These are phyloP conservation scores for Tolypocladium nubicola DNA, from an alignment of 2,329 filamentous ascomycete species.

Conservation along the genomic window DNA sequence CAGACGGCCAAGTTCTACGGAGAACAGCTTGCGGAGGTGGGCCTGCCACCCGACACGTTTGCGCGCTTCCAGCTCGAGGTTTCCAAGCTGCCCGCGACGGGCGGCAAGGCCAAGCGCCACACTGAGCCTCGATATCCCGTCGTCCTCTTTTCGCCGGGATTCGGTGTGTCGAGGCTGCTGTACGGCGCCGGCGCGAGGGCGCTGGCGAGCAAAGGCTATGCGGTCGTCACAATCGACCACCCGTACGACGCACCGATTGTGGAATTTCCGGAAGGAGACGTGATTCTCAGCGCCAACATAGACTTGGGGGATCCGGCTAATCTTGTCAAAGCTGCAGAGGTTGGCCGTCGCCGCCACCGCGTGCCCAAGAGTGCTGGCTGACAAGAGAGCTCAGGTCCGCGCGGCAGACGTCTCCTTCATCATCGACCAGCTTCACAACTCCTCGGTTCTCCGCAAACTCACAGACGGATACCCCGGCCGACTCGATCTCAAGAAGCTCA, in stretches of 20 bases:
- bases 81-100: background rate
- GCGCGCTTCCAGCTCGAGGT: background rate
- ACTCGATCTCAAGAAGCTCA: constrained; percentile 6
- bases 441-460: constrained; percentile 1
- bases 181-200: constrained; percentile 28
- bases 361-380: background rate
- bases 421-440: constrained; percentile 16
- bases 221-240: constrained; percentile 35
- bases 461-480: background rate
- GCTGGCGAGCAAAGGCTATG: constrained; percentile 32
- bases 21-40: background rate
- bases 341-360: background rate
- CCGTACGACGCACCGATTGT: constrained; percentile 30
- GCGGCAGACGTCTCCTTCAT: constrained; percentile 22
- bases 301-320: constrained; percentile 2
- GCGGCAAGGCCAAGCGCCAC: background rate
- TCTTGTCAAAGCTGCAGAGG: background rate
- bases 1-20: constrained; percentile 2
- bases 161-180: constrained; percentile 23
- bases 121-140: constrained; percentile 10
- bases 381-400: constrained; percentile 11
- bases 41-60: background rate
- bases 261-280: constrained; percentile 28
- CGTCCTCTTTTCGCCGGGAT: constrained; percentile 31
- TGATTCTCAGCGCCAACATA: constrained; percentile 8